Evolutionary conservation across 495 filamentous ascomycete genomes (phyloP).

Genomic region (Xylaria castorea): DNA sequence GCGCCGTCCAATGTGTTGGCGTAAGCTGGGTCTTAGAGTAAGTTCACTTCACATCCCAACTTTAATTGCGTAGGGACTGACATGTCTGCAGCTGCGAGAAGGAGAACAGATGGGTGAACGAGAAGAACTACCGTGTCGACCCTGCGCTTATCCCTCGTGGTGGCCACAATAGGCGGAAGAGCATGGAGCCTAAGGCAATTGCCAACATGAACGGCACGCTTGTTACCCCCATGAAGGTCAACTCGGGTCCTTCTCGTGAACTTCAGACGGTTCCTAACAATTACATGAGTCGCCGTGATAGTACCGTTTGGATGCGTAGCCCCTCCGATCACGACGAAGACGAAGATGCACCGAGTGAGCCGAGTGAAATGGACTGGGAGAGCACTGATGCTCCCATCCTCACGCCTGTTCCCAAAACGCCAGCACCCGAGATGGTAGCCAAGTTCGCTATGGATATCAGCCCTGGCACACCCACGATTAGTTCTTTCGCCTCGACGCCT

Average conservation of each 20-base stretch:
- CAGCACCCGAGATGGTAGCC: slow-evolving; percentile 56
- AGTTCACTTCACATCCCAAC: slow-evolving; percentile 43
- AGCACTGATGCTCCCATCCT: slow-evolving; percentile 41
- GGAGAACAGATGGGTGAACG: slow-evolving; percentile 77
- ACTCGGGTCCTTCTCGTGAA: slow-evolving; percentile 41
- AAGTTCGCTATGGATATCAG: slow-evolving; percentile 50
- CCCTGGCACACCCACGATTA: slow-evolving; percentile 41
- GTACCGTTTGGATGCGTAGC: slow-evolving; percentile 58
- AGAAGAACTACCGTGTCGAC: slow-evolving; percentile 73
- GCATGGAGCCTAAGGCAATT: slow-evolving; percentile 86
- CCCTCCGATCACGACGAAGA: slow-evolving; percentile 51
- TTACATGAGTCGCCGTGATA: slow-evolving; percentile 54
- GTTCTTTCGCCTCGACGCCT: slow-evolving; percentile 28
- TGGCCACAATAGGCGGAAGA: slow-evolving; percentile 80
- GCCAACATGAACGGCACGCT: slow-evolving; percentile 75
- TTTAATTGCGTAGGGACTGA: slow-evolving; percentile 31
- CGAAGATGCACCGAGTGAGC: slow-evolving; percentile 43
- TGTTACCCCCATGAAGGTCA: slow-evolving; percentile 49
- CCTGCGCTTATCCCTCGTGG: slow-evolving; percentile 75
- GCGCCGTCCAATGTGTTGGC: slow-evolving; percentile 81
- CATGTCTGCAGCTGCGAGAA: slow-evolving; percentile 69
- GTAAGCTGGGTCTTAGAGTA: slow-evolving; percentile 90
- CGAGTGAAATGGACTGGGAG: slow-evolving; percentile 39
- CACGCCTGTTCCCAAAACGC: slow-evolving; percentile 60
- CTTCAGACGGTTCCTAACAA: slow-evolving; percentile 53